Conservation (phyloP, 257 asterid species). For the Mentha longifolia region DNA sequence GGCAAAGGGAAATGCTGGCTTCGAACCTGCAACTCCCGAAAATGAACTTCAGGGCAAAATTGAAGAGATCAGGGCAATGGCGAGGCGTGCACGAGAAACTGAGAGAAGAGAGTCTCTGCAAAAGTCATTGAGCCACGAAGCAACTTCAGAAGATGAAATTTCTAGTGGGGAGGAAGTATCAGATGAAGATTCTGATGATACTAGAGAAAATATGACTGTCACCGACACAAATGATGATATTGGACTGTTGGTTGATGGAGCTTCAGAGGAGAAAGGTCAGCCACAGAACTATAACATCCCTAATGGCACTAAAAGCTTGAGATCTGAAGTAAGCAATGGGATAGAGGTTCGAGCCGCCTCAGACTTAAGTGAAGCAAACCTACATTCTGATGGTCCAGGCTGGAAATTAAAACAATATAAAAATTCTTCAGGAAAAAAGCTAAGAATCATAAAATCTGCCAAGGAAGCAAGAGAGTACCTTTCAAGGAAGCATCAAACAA, state of each 20-base stretch:
- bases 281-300: constrained; percentile 22
- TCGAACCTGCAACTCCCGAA: constrained; percentile 26
- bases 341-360: constrained; percentile 35
- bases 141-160: constrained; percentile 37
- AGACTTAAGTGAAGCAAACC: constrained; percentile 32
- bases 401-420: constrained; percentile 28
- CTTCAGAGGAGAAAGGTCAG: constrained; percentile 36
- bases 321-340: constrained; percentile 26
- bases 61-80: constrained; percentile 76
- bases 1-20: constrained; percentile 42
- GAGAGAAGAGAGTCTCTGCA: constrained; percentile 50
- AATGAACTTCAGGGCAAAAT: constrained; percentile 53
- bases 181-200: constrained; percentile 37
- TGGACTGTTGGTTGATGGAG: constrained; percentile 35
- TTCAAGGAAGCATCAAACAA: constrained; percentile 49
- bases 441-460: constrained; percentile 73
- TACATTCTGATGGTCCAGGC: constrained; percentile 37
- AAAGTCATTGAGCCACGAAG: constrained; percentile 33
- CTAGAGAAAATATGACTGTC: constrained; percentile 31
- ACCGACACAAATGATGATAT: constrained; percentile 30
- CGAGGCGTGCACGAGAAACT: constrained; percentile 66
- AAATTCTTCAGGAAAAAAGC: constrained; percentile 42
- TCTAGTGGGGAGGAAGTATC: constrained; percentile 29
- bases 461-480: constrained; percentile 86
- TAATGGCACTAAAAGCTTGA: constrained; percentile 38